Evolutionary conservation across 139 green algal species (phyloP).

Genomic region (Chlorella sp.): DNA sequence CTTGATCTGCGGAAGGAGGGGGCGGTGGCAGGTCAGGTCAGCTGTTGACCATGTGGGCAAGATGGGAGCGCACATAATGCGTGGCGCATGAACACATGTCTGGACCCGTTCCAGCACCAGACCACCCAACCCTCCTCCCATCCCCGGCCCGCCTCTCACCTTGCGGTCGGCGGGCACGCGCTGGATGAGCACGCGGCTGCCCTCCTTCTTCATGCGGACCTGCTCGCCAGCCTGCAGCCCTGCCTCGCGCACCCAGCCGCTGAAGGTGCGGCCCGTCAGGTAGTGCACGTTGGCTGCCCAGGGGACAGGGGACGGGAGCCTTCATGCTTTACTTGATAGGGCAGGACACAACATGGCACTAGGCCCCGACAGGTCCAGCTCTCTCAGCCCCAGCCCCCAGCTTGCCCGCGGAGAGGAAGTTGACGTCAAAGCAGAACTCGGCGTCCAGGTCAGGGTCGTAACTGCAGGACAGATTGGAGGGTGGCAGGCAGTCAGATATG

Average conservation of each 20-base stretch:
- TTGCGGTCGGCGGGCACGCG: slow-evolving; percentile 22
- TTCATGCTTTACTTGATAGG: neutral
- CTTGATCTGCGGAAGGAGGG: neutral
- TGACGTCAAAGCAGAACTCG: slow-evolving; percentile 36
- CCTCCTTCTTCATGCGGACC: slow-evolving; percentile 24
- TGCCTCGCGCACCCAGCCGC: slow-evolving; percentile 21
- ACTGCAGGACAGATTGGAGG: too few species aligned
- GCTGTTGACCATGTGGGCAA: neutral
- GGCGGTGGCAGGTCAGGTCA: neutral
- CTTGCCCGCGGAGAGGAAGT: slow-evolving; percentile 30
- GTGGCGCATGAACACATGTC: neutral
- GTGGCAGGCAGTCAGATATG: too few species aligned
- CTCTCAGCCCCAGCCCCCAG: too few species aligned
- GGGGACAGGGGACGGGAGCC: neutral
- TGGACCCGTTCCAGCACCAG: neutral
- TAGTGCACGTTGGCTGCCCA: slow-evolving; percentile 46
- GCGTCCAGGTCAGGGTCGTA: slow-evolving; percentile 31
- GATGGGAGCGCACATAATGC: neutral
- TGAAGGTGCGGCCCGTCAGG: slow-evolving; percentile 27
- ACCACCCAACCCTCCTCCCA: too few species aligned
- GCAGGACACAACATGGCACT: too few species aligned
- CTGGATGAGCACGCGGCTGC: slow-evolving; percentile 22
- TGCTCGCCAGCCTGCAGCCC: slow-evolving; percentile 32
- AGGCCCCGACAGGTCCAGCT: too few species aligned
- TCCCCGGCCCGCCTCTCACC: neutral